phyloP scores from a whole-genome alignment of 2,329 filamentous ascomycete species.

The Scortechinia acanthostroma region DNA sequence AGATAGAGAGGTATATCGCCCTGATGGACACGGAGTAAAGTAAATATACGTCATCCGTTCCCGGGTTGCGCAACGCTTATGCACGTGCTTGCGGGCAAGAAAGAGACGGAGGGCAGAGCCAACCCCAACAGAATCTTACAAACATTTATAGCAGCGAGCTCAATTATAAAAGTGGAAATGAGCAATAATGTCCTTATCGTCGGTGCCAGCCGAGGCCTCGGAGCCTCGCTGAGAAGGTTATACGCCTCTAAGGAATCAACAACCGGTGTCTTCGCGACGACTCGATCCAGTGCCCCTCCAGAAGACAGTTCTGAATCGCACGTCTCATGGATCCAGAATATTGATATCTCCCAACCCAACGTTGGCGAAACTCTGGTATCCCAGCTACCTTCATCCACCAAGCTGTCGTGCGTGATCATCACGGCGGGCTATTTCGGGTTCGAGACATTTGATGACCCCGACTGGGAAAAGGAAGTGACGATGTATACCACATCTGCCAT shows the following conservation, averaged over 20 bases:
- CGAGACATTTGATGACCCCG: slow-evolving; percentile 55
- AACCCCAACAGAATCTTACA: too few species aligned
- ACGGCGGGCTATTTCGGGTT: slow-evolving; percentile 64
- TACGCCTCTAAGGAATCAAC: slow-evolving; percentile 40
- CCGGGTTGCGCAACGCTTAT: too few species aligned
- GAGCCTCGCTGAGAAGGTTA: slow-evolving; percentile 47
- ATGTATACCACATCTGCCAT: slow-evolving; percentile 67
- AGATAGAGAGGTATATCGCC: too few species aligned
- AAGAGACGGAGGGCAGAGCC: too few species aligned
- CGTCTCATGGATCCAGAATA: slow-evolving; percentile 46
- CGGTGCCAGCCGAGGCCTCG: slow-evolving; percentile 63
- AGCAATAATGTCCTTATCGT: slow-evolving; percentile 52
- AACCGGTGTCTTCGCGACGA: slow-evolving; percentile 47
- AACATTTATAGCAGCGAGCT: too few species aligned
- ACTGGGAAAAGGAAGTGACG: slow-evolving; percentile 58
- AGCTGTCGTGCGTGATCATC: slow-evolving; percentile 39
- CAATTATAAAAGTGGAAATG: too few species aligned
- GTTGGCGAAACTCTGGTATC: slow-evolving; percentile 37
- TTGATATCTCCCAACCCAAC: slow-evolving; percentile 43
- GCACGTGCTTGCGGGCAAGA: too few species aligned
- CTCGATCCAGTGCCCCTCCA: slow-evolving; percentile 36
- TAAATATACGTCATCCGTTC: too few species aligned
- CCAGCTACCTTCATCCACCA: slow-evolving; percentile 17
- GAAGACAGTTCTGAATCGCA: slow-evolving; percentile 26
- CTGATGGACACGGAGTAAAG: too few species aligned